Evolutionary conservation across 441 rosid genomes (phyloP), one percentile per base, ranked within the genome.

Genomic region (Adansonia madagascariensis): DNA sequence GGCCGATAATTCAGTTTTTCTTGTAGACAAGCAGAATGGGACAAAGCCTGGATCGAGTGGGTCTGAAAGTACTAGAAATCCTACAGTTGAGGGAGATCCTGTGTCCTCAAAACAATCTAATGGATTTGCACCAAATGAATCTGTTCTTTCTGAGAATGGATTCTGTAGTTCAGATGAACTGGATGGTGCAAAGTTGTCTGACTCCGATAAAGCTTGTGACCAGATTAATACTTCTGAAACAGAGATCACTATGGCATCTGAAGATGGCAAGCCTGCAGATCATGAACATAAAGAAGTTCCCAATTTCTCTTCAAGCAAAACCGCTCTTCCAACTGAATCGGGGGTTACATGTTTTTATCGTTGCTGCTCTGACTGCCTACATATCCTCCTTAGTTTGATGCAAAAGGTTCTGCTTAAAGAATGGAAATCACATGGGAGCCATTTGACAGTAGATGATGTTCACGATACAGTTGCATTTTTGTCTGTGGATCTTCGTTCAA

Each of bases 401-500:
- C 88, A 80, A 79, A 86, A 85, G 75, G 74, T 89, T 69, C 86
- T 96, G 64, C 68, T 81, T 50, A 84, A 71, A 22, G 78, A 86
- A 78, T 73, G 85, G 90, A 89, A 84, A 76, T 75, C 79, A 50
- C 82, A 85, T 79, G 73, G 76, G 53, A 83, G 78, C 74, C 8
- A 43, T 75, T 86, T 84, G 81, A 86, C 85, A 2, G 85, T 83
- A 27, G 98, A 92, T 63, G 89, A 89, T 66, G 75, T 92, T 62
- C 98, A 96, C 77, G 92, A 92, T 69, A 83, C 79, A 35, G 92
- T 92, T 76, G 89, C 94, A 20, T 88, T 94, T 41, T 79, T 94
- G 84, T 94, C 93, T 3, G 88, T 85, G 71, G 85, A 89, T 80
- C 92, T 94, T 78, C 85, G 90, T 68, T 87, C 96, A 47, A 86